Conservation (phyloP, 495 filamentous ascomycete species). For the Lasiosphaeria miniovina region DNA sequence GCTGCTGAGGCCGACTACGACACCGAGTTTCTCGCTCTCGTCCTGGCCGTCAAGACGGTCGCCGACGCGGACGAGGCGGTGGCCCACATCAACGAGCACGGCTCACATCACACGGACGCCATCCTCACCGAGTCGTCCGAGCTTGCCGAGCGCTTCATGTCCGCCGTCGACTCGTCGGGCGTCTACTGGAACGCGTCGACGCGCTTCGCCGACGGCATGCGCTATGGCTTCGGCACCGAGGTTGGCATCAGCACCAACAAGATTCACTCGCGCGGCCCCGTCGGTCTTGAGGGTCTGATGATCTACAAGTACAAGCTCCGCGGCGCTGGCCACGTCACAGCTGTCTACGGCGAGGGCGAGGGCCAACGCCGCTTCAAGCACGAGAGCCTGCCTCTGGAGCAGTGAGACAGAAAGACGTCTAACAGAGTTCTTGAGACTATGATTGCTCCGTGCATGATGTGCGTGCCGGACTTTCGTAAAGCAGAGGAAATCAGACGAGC, state of each 20-base stretch:
- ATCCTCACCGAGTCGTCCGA: conserved; percentile 70
- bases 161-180: conserved; percentile 79
- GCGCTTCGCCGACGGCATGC: conserved; percentile 91
- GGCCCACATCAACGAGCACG: conserved; percentile 84
- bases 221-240: conserved; percentile 96
- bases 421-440: neutral
- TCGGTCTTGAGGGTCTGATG: conserved; percentile 89
- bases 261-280: conserved; percentile 90
- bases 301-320: conserved; percentile 93
- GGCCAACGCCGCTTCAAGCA: conserved; percentile 71
- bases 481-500: too few relatives aligned
- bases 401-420: conserved; percentile 3
- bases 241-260: conserved; percentile 99
- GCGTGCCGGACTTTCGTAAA: too few relatives aligned
- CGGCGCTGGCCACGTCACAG: conserved; percentile 73
- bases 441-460: too few relatives aligned
- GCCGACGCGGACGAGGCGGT: conserved; percentile 66
- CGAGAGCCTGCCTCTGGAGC: conserved; percentile 48
- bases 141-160: conserved; percentile 75
- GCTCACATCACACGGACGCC: conserved; percentile 91
- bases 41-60: conserved; percentile 81
- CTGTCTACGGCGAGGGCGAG: conserved; percentile 66
- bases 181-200: conserved; percentile 98
- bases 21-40: conserved; percentile 87
- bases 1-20: conserved; percentile 68